phyloP scores from a whole-genome alignment of 768 basidiomycete species.

The Termitomyces bulborhizus region DNA sequence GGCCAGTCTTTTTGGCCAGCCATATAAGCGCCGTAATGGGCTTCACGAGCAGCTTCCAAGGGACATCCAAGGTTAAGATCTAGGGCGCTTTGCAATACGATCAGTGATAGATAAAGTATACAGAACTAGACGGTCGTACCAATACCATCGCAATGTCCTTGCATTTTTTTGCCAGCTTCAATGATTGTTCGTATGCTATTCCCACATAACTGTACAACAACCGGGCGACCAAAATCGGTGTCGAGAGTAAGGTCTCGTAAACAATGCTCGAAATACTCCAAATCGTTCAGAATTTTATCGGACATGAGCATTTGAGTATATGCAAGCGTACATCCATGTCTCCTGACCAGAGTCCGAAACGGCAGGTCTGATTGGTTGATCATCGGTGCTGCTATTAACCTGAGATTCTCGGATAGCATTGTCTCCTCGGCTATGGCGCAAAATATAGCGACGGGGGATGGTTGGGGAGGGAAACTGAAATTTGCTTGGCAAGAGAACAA shows the following conservation, averaged over 20 bases:
- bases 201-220: slow-evolving; percentile 71
- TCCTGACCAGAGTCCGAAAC: slow-evolving; percentile 56
- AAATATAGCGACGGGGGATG: not conserved
- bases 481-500: too few relatives aligned
- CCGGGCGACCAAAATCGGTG: slow-evolving; percentile 32
- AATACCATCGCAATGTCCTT: slow-evolving; percentile 60
- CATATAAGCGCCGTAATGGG: slow-evolving; percentile 73
- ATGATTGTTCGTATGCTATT: slow-evolving; percentile 61
- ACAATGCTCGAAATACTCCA: slow-evolving; percentile 59
- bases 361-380: slow-evolving; percentile 76
- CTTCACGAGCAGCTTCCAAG: slow-evolving; percentile 58
- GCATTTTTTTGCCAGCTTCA: slow-evolving; percentile 52
- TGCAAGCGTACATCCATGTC: slow-evolving; percentile 58
- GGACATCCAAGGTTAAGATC: slow-evolving; percentile 83
- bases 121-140: slow-evolving; percentile 33
- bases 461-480: not conserved
- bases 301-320: slow-evolving; percentile 79
- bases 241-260: slow-evolving; percentile 44
- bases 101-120: not conserved
- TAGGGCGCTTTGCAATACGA: slow-evolving; percentile 21
- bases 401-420: slow-evolving; percentile 21
- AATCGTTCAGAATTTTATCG: slow-evolving; percentile 53
- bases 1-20: slow-evolving; percentile 70
- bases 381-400: slow-evolving; percentile 65
- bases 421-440: not conserved